phyloP scores from a whole-genome alignment of 257 asterid species.

The Eustoma russellianum region DNA sequence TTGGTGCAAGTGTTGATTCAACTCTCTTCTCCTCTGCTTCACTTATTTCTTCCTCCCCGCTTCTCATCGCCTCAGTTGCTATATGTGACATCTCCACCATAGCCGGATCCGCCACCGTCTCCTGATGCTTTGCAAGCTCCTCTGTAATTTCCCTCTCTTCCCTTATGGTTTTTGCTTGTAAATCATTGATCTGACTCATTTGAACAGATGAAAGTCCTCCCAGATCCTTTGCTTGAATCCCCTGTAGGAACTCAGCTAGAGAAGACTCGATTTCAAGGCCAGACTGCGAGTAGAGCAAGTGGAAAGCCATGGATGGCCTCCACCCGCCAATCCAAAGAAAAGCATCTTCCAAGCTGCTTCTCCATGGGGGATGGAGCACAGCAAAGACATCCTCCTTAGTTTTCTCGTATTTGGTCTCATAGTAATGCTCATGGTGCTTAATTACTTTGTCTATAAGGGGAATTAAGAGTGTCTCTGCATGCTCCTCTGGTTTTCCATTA shows the following conservation, averaged over 20 bases:
- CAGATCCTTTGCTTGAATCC: conserved; percentile 28
- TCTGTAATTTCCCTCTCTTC: conserved; percentile 45
- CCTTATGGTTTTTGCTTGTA: conserved; percentile 34
- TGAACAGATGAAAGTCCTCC: conserved; percentile 31
- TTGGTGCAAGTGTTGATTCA: conserved; percentile 16
- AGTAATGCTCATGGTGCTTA: conserved; percentile 51
- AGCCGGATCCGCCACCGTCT: conserved; percentile 36
- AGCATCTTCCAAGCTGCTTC: conserved; percentile 54
- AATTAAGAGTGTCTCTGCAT: neutral
- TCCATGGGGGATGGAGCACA: conserved; percentile 54
- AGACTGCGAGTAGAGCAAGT: conserved; percentile 54
- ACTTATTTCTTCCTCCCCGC: neutral
- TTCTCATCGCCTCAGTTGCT: conserved; percentile 27
- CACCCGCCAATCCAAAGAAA: conserved; percentile 72
- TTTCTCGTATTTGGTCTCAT: conserved; percentile 28
- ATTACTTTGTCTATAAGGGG: conserved; percentile 12
- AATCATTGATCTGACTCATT: conserved; percentile 22
- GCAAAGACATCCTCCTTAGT: conserved; percentile 23
- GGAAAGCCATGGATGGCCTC: conserved; percentile 73
- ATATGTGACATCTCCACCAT: conserved; percentile 54
- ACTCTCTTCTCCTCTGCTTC: conserved; percentile 10
- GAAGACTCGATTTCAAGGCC: conserved; percentile 51
- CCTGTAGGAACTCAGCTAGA: conserved; percentile 31
- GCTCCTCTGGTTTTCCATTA: neutral
- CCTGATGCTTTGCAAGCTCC: conserved; percentile 49